phyloP scores from a whole-genome alignment of 2,329 filamentous ascomycete species.

The Immersiporthe knoxdaviesiana region DNA sequence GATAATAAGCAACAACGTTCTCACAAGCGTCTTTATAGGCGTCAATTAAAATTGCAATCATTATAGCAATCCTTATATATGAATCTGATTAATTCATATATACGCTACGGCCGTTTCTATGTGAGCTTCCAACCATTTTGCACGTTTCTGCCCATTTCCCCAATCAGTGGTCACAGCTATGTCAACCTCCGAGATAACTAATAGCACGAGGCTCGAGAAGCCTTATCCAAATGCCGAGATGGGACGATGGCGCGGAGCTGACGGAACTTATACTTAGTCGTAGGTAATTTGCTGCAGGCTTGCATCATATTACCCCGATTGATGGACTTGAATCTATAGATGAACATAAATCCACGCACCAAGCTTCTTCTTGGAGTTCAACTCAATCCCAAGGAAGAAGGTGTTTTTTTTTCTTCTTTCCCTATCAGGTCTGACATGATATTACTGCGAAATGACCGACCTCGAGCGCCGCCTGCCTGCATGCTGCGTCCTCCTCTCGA shows the following conservation, averaged over 20 bases:
- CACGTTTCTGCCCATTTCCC: not conserved
- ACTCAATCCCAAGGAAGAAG: not conserved
- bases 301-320: not conserved
- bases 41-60: not conserved
- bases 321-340: not conserved
- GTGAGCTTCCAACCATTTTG: not conserved
- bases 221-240: not conserved
- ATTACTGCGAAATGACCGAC: not conserved
- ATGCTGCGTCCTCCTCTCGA: not conserved
- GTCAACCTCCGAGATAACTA: not conserved
- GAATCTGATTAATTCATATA: too few species aligned
- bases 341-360: not conserved
- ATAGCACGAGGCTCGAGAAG: not conserved
- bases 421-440: too few species aligned
- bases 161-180: too few species aligned
- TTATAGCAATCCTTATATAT: not conserved
- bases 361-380: not conserved
- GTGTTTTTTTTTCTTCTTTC: too few species aligned
- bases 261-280: not conserved
- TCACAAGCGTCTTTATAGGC: not conserved
- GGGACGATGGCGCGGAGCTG: not conserved
- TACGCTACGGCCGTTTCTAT: not conserved
- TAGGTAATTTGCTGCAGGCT: not conserved
- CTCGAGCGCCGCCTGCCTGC: not conserved
- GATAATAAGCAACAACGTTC: not conserved